Evolutionary conservation across 2,329 filamentous ascomycete genomes (phyloP), one percentile per base, ranked within the genome.

Genomic region (Raffaelea deltoideospora): DNA sequence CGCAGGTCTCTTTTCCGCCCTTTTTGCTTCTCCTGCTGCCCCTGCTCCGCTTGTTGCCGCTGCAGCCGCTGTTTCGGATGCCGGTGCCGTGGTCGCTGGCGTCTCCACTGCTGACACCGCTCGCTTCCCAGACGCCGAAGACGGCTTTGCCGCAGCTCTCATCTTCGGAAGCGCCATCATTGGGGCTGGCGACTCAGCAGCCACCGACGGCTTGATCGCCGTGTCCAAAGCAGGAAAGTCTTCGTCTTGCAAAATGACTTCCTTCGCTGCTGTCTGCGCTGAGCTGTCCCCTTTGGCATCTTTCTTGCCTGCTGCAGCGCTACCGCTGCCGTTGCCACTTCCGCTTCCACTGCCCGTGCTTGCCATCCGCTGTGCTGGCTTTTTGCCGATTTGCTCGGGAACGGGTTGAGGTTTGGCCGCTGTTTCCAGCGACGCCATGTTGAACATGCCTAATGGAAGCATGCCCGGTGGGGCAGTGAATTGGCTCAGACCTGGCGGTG

Each of bases 161-260:
- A 18, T 22, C 23, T 30, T 33, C 11, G 34, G 34, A 2, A 32
- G 18, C 9, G 50, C 52, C 0, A 55, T 53, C 3, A 54, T 49
- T 29, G 52, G n/a, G 2, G 22, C 37, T 31, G 52, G 50, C 4
- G 41, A 4, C 6, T 37, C 29, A 30, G 60, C 56, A 31, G 53
- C 51, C 9, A n/a, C n/a, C n/a, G 60, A 56, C 32, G 54, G 51
- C 14, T 50, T 40, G 41, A 61, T 65, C 18, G 60, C 54, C 10
- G 66, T 57, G 41, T 68, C 61, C 6, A 78, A 55, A 3, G 71
- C 65, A 10, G 75, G 75, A 45, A 77, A 79, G 45, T 79, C 73
- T 45, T 77, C 72, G 19, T 75, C 69, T 41, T 73, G 65, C 31
- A 76, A 52, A 22, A 65, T 32, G 40, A 39, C 37, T 50, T 59